Evolutionary conservation across 2,329 filamentous ascomycete species (phyloP), one percentile per base, ranked within the genome.

Genomic region (Colletotrichum sp.): DNA sequence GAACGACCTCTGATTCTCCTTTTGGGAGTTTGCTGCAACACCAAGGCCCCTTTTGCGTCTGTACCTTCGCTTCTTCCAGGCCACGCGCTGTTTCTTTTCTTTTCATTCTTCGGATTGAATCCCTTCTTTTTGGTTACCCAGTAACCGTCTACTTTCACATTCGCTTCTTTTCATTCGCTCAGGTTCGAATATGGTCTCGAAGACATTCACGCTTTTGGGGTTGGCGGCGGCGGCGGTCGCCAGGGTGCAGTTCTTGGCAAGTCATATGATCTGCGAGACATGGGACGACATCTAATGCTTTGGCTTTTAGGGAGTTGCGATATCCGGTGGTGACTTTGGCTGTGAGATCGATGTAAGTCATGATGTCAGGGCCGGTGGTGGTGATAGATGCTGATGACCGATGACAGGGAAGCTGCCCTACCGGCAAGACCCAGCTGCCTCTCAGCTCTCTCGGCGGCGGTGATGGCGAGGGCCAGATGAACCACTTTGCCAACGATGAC

Each of bases 401-500:
- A 16, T 15, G 73, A 78, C 57, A 87, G 83, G 87, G 86, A 72
- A 83, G 79, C 60, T 88, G 86, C 80, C 84, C 85, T 2, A 77
- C 80, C 7, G 79, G 79, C 16, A 84, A 82, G 1, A 80, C 82
- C 18, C 83, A 85, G 63, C 80, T 87, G 32, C 85, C 85, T 12
- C 76, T 85, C 15, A 80, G 76, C 8, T 75, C 79, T 21, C 78
- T 81, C 13, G 82, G 82, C 9, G 83, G 83, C 21, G 83, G 81
- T 32, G 78, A 85, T 72, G 89, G 88, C 13, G 82, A 84, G 5
- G 87, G 82, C 0, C 90, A 92, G 79, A 92, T 92, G 88, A 84
- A 88, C 57, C 90, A 92, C 79, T 92, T 92, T 79, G 85, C 87
- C 60, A 83, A 86, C 15, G 84, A 90, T 71, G 84, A 88, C 76